These are phyloP conservation scores for Apiotrichum sp. DNA, from an alignment of 1,284 basidiomycete genomes.

Conservation along the genomic window DNA sequence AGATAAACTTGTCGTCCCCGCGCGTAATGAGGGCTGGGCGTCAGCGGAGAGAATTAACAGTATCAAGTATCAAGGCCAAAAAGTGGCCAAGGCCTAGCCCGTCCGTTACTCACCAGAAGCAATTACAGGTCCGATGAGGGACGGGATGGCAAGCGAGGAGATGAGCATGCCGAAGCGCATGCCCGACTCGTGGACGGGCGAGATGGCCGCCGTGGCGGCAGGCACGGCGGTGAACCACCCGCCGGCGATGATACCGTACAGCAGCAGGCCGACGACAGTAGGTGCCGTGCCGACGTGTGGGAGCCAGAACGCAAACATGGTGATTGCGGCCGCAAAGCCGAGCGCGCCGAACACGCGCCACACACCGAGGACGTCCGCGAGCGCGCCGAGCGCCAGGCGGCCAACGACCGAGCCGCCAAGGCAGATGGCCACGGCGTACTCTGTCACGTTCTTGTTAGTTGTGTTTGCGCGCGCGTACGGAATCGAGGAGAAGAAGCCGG, in stretches of 20 bases:
- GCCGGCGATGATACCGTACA: constrained; percentile 33
- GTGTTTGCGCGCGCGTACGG: constrained; percentile 4
- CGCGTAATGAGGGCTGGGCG: constrained; percentile 8
- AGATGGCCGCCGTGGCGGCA: constrained; percentile 34
- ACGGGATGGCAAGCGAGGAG: constrained; percentile 27
- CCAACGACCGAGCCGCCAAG: constrained; percentile 9
- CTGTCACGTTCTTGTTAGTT: neutral
- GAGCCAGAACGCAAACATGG: constrained; percentile 22
- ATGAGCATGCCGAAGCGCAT: constrained; percentile 43
- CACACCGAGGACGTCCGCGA: constrained; percentile 14
- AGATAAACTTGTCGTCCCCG: neutral
- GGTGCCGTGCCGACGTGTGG: constrained; percentile 14
- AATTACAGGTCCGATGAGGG: constrained; percentile 38
- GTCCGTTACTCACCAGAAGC: too few species aligned
- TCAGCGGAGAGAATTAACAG: too few species aligned
- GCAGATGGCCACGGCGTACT: constrained; percentile 8
- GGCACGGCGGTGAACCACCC: constrained; percentile 36
- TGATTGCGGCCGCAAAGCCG: constrained; percentile 12
- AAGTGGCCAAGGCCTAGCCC: too few species aligned
- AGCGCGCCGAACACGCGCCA: constrained; percentile 8
- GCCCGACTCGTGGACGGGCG: constrained; percentile 39
- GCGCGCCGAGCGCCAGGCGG: constrained; percentile 6
- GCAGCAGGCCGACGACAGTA: constrained; percentile 33
- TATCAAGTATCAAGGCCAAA: too few species aligned
- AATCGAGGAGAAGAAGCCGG: constrained; percentile 10